Base-by-base conservation (phyloP, 352 stramenopile genomes). In the Phytophthora syringae region DNA sequence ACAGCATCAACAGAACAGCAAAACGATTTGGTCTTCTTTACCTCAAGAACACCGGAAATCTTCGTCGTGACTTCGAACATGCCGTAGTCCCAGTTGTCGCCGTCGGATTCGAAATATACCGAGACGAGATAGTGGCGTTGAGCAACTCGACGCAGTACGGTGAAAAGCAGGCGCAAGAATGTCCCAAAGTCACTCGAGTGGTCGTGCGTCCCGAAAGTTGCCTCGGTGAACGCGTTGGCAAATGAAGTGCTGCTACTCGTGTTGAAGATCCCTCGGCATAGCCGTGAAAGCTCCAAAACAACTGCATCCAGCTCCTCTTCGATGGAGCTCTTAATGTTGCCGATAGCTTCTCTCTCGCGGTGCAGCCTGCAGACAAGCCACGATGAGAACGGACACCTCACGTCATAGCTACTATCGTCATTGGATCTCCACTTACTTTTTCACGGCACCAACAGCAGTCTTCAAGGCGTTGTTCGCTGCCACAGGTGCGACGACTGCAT, bases 221-320 rank as follows among this genome's bases (percentile, higher is more conserved):
- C 86, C 47, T 93, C 78, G 10, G 77, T 93, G 60, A 91, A 91
- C 27, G 67, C 78, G 58, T 89, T 90, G 45, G 86, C 80, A 50
- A 91, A 90, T 3, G 85, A 92, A n/a, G 81, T 93, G 51, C 79
- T 86, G 56, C 80, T 91, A 57, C 75, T 84, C 2, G 79, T 77
- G 54, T 90, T 91, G 72, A 89, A 93, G 44, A 92, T 88, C 9
- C 74, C 75, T 9, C 82, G 70, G 27, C 83, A 95, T 20, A 93
- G 85, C 25, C 83, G 74, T 25, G 84, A 88, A 40, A 95, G 81
- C 32, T 88, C 64, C 21, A 72, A 60, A 22, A 93, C 65, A 2
- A 92, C 76, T 21, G 77, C 74, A 56, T 86, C 67, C 27, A 95
- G 64, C 21, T 93, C 84, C 50, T 81, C 68, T 43, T 90, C 77